Base-by-base conservation (phyloP, 805 yeast species). In the Lachancea meyersii region DNA sequence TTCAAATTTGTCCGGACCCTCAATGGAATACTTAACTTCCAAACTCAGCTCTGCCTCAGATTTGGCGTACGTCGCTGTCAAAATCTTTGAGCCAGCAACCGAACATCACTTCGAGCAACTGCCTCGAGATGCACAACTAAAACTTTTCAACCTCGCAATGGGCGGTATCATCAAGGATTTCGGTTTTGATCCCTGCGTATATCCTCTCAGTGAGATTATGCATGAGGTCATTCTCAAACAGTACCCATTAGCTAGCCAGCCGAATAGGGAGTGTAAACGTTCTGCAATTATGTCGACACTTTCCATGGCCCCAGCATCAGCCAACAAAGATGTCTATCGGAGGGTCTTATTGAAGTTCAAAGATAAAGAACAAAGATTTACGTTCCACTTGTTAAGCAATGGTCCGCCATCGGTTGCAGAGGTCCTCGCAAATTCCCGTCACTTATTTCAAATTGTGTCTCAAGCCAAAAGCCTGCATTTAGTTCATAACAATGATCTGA, bases 361-460 rank as follows among this genome's bases (percentile, higher is more conserved):
- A 11, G 67, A 73, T 6, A 72, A 75, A 27, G 68, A 67, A 21
- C 72, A 88, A 41, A 75, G 79, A 35, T 82, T 89, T 54, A 73
- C 77, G 3, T 89, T 74, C 60, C 77, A 84, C 11, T 71, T 78
- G 4, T 61, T 70, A 36, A 76, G 78, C 48, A 76, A 82, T 35
- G 82, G 95, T 0, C 82, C 94, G 5, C 97, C 97, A 2, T 81
- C 93, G 0, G 65, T 80, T 31, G 55, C 72, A 22, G 97, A 89
- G 61, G 64, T 89, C n/a, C 53, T 87, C 10, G 85, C 83, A 44
- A 88, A 87, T 57, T 87, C 86, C 13, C 77, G 77, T 42, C 68
- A 72, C 39, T 84, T 89, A 19, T 89, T 89, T 60, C 73, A 75
- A n/a, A 73, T 80, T 24, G 63, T 44, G 26, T 34, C 47, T 5